phyloP scores from a whole-genome alignment of 202 grass and related monocot genomes.

The Setaria italica region DNA sequence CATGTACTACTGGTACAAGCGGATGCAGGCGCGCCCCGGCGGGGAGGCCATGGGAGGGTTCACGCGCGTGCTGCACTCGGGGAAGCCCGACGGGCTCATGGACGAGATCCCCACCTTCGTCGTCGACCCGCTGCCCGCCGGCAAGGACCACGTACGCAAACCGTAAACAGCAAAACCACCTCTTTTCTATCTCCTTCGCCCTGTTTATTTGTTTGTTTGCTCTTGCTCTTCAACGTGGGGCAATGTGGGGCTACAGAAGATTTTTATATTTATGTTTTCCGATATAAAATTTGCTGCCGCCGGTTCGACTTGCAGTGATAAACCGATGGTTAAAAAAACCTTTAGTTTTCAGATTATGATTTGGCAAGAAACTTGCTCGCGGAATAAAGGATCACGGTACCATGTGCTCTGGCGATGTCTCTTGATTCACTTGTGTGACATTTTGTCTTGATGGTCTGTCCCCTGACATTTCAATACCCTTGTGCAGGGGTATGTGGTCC shows the following conservation, averaged over 20 bases:
- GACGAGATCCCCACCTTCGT: conserved; percentile 97
- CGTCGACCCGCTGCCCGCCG: conserved; percentile 76
- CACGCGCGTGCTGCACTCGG: conserved; percentile 93
- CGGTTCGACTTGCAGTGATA: not conserved
- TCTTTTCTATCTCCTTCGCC: not conserved
- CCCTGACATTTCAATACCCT: conserved; percentile 30
- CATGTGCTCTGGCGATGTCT: not conserved
- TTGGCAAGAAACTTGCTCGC: conserved; percentile 12
- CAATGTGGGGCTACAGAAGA: conserved; percentile 29
- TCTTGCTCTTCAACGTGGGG: conserved; percentile 12
- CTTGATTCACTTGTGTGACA: conserved; percentile 10
- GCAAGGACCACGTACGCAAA: conserved; percentile 74
- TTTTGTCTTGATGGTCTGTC: not conserved
- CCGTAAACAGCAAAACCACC: not conserved
- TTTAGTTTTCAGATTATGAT: not conserved
- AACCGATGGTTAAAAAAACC: not conserved
- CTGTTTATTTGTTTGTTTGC: conserved; percentile 18
- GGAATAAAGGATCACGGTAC: not conserved
- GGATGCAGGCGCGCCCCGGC: conserved; percentile 50
- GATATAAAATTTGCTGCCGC: conserved; percentile 9
- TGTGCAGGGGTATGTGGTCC: conserved; percentile 87
- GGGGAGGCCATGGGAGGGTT: conserved; percentile 98
- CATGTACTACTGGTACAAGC: conserved; percentile 97
- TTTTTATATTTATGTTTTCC: not conserved
- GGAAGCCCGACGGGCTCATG: conserved; percentile 80